Percentiles rank a stretch among this genome's conserved stretches.
These are phyloP conservation scores for Cladosporium austrohemisphaericum DNA, from an alignment of 2,329 filamentous ascomycete genomes.

Conservation along the genomic window DNA sequence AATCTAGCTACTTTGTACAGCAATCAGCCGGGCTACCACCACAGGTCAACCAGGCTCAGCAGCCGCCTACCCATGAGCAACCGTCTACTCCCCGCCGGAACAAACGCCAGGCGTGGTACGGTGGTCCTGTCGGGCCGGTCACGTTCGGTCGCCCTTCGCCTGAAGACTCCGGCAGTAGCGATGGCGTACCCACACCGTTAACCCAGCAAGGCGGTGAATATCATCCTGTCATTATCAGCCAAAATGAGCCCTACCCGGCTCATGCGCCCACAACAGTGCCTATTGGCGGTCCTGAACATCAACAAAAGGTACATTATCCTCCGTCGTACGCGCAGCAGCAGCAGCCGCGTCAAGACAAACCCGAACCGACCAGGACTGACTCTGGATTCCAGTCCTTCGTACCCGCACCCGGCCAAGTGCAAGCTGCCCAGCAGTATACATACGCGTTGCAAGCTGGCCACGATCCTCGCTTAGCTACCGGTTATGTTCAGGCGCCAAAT, in stretches of 20 bases:
- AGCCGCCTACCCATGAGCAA: slow-evolving; percentile 27
- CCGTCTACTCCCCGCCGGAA: slow-evolving; percentile 53
- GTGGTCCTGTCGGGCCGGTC: slow-evolving; percentile 44
- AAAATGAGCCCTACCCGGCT: slow-evolving; percentile 32
- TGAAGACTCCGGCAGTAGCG: slow-evolving; percentile 54
- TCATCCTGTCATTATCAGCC: slow-evolving; percentile 51
- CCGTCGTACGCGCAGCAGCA: slow-evolving; percentile 4
- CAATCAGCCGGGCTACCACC: slow-evolving; percentile 4
- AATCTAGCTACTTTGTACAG: slow-evolving; percentile 8
- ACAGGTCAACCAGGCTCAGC: background rate
- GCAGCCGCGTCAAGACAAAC: slow-evolving; percentile 29
- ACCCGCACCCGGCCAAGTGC: slow-evolving; percentile 15
- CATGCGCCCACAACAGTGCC: slow-evolving; percentile 6
- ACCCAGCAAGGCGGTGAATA: slow-evolving; percentile 48
- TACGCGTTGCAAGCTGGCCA: slow-evolving; percentile 35
- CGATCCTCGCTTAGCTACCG: slow-evolving; percentile 29
- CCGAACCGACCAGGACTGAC: slow-evolving; percentile 30
- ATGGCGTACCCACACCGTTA: slow-evolving; percentile 50
- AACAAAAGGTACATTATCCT: slow-evolving; percentile 34
- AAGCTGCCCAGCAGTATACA: slow-evolving; percentile 23
- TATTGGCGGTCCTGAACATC: slow-evolving; percentile 34
- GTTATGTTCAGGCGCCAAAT: slow-evolving; percentile 30
- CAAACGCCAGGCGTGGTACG: slow-evolving; percentile 71
- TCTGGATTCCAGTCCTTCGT: slow-evolving; percentile 32
- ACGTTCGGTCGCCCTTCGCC: slow-evolving; percentile 47